These are phyloP conservation scores for Monosporascus ibericus DNA, from an alignment of 2,329 filamentous ascomycete species.

Conservation along the genomic window DNA sequence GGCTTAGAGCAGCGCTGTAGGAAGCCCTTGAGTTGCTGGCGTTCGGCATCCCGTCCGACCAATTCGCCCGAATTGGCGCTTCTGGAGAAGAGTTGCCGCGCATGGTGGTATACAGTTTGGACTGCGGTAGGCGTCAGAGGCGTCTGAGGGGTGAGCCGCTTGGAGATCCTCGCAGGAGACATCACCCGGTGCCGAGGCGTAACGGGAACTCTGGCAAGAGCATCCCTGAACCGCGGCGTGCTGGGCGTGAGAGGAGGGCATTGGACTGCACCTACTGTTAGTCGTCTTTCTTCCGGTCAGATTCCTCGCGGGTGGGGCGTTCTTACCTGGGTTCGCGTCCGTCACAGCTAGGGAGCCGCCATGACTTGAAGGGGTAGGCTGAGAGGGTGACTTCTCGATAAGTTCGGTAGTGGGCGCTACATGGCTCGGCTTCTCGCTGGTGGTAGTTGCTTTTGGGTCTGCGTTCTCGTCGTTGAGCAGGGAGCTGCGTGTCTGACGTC, in stretches of 20 bases:
- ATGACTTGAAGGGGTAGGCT: conserved; percentile 12
- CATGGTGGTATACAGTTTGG: conserved; percentile 78
- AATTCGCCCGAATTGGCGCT: conserved; percentile 69
- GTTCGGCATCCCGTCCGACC: conserved; percentile 68
- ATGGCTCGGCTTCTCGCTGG: conserved; percentile 31
- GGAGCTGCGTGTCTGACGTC: conserved; percentile 35
- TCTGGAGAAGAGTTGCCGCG: conserved; percentile 79
- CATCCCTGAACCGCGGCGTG: conserved; percentile 76
- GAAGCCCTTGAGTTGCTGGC: conserved; percentile 61
- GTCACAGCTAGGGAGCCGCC: conserved; percentile 5
- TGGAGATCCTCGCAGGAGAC: conserved; percentile 67
- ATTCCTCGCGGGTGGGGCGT: neutral
- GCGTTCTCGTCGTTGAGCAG: conserved; percentile 62
- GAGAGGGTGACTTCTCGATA: conserved; percentile 24
- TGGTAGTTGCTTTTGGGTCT: conserved; percentile 43
- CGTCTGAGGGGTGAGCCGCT: conserved; percentile 72
- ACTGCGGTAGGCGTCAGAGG: conserved; percentile 62
- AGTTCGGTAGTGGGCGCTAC: conserved; percentile 37
- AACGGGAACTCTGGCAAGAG: conserved; percentile 60
- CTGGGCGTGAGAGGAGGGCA: conserved; percentile 59
- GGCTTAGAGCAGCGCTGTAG: conserved; percentile 57
- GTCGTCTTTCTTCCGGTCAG: conserved; percentile 1
- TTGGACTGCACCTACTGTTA: conserved; percentile 13
- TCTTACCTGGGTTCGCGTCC: conserved; percentile 13
- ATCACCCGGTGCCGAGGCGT: conserved; percentile 83